A percentile compares a stretch with the other conserved stretches of the same genome.
Conservation (phyloP, 169 alveolate genomes). For the Cyclospora cayetanensis region DNA sequence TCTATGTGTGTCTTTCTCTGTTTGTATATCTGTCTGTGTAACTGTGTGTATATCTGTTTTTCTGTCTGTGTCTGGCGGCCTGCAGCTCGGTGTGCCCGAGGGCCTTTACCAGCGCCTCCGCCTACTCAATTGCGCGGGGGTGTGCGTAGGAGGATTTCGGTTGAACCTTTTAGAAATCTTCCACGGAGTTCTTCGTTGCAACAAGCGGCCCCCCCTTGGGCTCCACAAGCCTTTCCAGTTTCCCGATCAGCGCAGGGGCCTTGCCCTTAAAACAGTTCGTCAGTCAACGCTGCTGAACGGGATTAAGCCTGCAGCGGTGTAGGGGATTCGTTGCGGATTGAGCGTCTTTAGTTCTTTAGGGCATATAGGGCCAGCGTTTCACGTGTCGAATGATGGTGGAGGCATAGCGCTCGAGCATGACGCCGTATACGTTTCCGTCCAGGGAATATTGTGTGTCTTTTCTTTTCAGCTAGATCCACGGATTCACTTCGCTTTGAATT, state of each 20-base stretch:
- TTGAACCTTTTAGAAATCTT: not conserved
- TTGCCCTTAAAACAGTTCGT: not conserved
- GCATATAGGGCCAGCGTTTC: no score
- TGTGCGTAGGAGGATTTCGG: not conserved
- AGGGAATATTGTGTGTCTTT: not conserved
- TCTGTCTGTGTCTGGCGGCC: not conserved
- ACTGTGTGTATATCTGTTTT: no score
- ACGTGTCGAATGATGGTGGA: no score
- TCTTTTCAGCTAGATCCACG: not conserved
- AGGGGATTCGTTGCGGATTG: no score
- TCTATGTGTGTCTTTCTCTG: no score
- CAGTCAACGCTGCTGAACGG: no score
- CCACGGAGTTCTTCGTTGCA: not conserved
- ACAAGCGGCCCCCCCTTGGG: not conserved
- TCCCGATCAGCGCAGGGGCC: not conserved
- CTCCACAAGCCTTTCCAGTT: conserved; percentile 18
- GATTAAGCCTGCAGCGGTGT: no score
- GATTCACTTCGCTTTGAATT: not conserved
- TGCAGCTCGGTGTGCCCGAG: not conserved
- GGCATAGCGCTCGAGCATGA: no score
- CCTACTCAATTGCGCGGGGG: not conserved
- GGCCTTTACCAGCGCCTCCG: not conserved
- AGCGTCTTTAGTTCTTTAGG: no score
- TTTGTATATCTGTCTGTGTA: no score
- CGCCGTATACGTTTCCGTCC: no score